Percentiles rank a stretch among this genome's conserved stretches.
phyloP scores from a whole-genome alignment of 2,329 filamentous ascomycete genomes.

The Colletotrichum tamarilloi region DNA sequence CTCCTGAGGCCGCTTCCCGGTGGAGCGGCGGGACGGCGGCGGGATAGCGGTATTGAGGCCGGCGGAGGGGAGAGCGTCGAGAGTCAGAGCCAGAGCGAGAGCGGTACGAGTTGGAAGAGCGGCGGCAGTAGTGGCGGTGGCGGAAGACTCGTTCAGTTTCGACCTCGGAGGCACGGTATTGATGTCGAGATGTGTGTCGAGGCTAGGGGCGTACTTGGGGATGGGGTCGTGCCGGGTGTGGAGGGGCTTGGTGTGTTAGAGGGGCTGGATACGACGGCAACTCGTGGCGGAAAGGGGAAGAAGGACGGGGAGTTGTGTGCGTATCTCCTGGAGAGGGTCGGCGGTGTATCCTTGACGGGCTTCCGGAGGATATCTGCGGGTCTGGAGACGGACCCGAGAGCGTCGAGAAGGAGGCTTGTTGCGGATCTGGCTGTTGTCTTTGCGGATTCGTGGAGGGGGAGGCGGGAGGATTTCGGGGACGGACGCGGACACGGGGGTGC shows the following conservation, averaged over 20 bases:
- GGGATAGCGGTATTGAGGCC: conserved; percentile 12
- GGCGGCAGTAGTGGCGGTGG: neutral
- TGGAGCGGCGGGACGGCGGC: neutral
- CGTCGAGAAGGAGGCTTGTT: conserved; percentile 46
- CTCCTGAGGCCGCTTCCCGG: conserved; percentile 46
- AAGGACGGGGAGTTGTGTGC: conserved; percentile 42
- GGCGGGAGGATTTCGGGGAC: neutral
- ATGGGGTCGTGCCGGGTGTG: conserved; percentile 53
- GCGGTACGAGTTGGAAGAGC: neutral
- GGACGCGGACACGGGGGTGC: neutral
- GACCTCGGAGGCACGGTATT: conserved; percentile 55
- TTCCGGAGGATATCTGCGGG: conserved; percentile 38
- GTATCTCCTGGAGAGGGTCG: conserved; percentile 55
- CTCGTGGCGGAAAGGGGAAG: neutral
- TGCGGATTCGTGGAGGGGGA: conserved; percentile 48
- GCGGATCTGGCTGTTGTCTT: conserved; percentile 55
- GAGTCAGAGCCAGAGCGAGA: neutral
- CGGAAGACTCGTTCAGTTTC: conserved; percentile 57
- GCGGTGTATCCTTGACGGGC: conserved; percentile 52
- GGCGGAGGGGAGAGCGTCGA: neutral
- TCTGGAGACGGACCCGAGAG: conserved; percentile 2
- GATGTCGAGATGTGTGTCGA: conserved; percentile 49
- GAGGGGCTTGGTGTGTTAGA: conserved; percentile 49
- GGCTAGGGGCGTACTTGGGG: conserved; percentile 53
- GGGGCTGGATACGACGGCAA: conserved; percentile 5